These are phyloP conservation scores for Neofusicoccum kwambonambiense DNA, from an alignment of 2,329 filamentous ascomycete species.

Conservation along the genomic window DNA sequence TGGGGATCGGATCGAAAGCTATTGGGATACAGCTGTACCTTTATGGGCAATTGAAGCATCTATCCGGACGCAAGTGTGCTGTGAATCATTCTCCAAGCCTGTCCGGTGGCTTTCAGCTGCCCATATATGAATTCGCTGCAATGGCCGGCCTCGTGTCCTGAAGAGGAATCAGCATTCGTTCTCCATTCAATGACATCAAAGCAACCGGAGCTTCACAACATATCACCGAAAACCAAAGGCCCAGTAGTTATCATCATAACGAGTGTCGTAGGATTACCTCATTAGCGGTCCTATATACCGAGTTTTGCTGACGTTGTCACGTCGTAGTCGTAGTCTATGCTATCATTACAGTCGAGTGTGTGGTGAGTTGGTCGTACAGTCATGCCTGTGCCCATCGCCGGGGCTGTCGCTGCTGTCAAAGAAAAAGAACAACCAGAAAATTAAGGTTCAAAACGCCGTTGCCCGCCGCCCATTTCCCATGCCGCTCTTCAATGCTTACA, in stretches of 20 bases:
- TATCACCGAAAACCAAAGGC: not conserved
- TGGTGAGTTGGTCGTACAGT: slow-evolving; percentile 8
- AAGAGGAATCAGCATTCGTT: not conserved
- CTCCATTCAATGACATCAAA: not conserved
- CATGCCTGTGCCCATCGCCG: slow-evolving; percentile 11
- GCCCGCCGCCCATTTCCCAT: not conserved
- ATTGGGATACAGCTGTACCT: too few relatives aligned
- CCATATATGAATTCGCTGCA: not conserved
- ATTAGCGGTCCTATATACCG: slow-evolving; percentile 1
- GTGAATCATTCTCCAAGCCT: not conserved
- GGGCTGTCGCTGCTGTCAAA: not conserved
- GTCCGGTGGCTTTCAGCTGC: too few relatives aligned
- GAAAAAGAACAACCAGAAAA: not conserved
- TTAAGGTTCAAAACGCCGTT: not conserved
- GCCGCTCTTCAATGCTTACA: not conserved
- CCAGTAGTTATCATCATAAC: not conserved
- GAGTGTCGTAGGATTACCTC: slow-evolving; percentile 13
- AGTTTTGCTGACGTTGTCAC: slow-evolving; percentile 10
- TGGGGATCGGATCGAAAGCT: too few relatives aligned
- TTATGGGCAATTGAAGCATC: too few relatives aligned
- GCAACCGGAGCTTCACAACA: not conserved
- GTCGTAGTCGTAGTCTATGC: slow-evolving; percentile 16
- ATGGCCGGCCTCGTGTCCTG: too few relatives aligned
- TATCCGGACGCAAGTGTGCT: not conserved
- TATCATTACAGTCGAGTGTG: slow-evolving; percentile 11